A percentile compares a stretch with the other conserved stretches of the same genome.
Evolutionary conservation across 2,329 filamentous ascomycete genomes (phyloP).

Genomic region (Cercospora canescens): DNA sequence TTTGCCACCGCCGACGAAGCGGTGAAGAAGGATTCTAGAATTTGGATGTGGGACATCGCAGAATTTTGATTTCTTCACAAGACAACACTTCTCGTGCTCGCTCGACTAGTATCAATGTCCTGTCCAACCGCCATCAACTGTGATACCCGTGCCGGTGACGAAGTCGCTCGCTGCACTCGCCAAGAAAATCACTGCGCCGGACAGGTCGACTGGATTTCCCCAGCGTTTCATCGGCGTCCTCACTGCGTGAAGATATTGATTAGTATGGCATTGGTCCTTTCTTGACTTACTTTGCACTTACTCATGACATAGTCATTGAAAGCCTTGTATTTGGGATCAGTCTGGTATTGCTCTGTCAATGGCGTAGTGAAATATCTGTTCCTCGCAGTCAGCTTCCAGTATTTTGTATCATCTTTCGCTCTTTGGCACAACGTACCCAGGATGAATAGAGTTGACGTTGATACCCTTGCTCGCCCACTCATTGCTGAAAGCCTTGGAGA

Average conservation of each 20-base stretch:
- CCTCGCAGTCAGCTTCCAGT: slow-evolving; percentile 53
- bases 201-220: slow-evolving; percentile 83
- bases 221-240: slow-evolving; percentile 81
- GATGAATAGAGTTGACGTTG: slow-evolving; percentile 82
- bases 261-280: neutral
- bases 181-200: slow-evolving; percentile 75
- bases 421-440: slow-evolving; percentile 50
- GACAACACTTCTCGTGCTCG: too few species aligned
- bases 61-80: neutral
- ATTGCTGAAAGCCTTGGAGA: slow-evolving; percentile 81
- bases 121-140: slow-evolving; percentile 75
- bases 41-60: neutral
- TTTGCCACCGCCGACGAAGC: slow-evolving; percentile 56
- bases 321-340: slow-evolving; percentile 27
- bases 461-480: slow-evolving; percentile 78
- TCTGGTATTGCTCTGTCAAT: slow-evolving; percentile 28
- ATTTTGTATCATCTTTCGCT: neutral
- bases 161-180: slow-evolving; percentile 73
- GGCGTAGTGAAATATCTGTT: slow-evolving; percentile 27
- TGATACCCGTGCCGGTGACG: slow-evolving; percentile 75
- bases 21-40: neutral
- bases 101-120: neutral
- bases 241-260: slow-evolving; percentile 45
- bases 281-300: neutral
- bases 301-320: slow-evolving; percentile 66